A percentile compares a stretch with the other conserved stretches of the same genome.
These are phyloP conservation scores for Isatis tinctoria DNA, from an alignment of 345 rosid species.

Conservation along the genomic window DNA sequence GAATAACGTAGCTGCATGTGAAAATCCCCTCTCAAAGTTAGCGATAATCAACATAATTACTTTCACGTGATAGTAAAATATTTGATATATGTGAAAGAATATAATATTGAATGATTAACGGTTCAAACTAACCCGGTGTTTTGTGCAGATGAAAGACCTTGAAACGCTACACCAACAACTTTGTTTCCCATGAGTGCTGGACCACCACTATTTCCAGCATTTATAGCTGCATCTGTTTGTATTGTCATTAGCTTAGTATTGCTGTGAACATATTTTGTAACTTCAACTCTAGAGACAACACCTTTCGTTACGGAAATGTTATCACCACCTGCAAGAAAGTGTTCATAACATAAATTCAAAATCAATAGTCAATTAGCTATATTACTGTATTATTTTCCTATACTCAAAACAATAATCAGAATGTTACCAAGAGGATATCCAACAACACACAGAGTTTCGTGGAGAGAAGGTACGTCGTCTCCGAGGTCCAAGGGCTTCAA, in stretches of 20 bases:
- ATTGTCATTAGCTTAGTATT: slow-evolving; percentile 66
- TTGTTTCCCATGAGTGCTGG: slow-evolving; percentile 70
- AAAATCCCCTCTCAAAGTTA: no score
- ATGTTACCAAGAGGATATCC: slow-evolving; percentile 73
- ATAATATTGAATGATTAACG: not conserved
- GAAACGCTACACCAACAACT: slow-evolving; percentile 77
- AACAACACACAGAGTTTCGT: slow-evolving; percentile 62
- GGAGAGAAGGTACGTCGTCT: slow-evolving; percentile 55
- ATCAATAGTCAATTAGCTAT: not conserved
- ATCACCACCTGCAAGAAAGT: slow-evolving; percentile 55
- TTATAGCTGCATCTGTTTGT: slow-evolving; percentile 81
- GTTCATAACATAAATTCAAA: slow-evolving; percentile 37
- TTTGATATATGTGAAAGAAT: no score
- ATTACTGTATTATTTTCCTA: not conserved
- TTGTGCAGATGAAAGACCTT: slow-evolving; percentile 54
- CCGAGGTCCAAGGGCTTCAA: slow-evolving; percentile 64
- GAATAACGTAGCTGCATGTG: slow-evolving; percentile 33
- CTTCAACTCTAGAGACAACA: slow-evolving; percentile 74
- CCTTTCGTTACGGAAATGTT: slow-evolving; percentile 78
- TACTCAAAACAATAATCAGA: not conserved
- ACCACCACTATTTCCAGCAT: slow-evolving; percentile 75
- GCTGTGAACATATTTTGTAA: slow-evolving; percentile 60
- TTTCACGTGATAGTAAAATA: no score
- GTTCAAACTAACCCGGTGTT: slow-evolving; percentile 38
- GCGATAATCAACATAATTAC: no score